Conservation (phyloP, 768 basidiomycete species). For the Boletus patriciae region DNA sequence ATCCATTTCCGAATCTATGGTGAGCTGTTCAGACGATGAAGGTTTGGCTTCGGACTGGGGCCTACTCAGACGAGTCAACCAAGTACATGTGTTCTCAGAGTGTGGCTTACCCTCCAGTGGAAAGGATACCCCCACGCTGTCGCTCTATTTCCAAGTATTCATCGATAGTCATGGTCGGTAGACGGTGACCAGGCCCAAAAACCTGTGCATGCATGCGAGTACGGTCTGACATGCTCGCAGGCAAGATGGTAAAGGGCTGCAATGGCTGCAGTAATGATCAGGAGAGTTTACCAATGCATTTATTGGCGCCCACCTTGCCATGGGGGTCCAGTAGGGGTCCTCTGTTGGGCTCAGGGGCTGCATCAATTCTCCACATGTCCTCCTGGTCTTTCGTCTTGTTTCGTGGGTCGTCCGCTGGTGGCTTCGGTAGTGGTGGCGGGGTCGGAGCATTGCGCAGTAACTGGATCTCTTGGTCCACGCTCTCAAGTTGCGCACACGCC, state of each 20-base stretch:
- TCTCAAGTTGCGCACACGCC: conserved; percentile 64
- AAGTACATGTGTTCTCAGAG: not conserved
- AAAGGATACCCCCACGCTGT: conserved; percentile 81
- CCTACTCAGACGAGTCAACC: conserved; percentile 38
- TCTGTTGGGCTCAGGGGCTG: conserved; percentile 44
- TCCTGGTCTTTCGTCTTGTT: conserved; percentile 46
- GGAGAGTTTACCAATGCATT: not conserved
- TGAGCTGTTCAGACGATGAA: conserved; percentile 77
- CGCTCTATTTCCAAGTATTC: conserved; percentile 89
- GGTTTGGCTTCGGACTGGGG: conserved; percentile 62
- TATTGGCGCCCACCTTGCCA: conserved; percentile 60
- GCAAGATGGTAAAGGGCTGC: conserved; percentile 90
- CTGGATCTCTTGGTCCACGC: conserved; percentile 68
- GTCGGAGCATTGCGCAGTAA: conserved; percentile 58
- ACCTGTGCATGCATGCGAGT: conserved; percentile 74
- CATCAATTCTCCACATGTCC: conserved; percentile 75
- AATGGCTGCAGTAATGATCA: conserved; percentile 57
- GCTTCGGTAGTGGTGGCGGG: conserved; percentile 34
- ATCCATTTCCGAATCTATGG: conserved; percentile 80
- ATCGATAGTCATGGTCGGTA: conserved; percentile 96
- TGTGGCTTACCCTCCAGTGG: conserved; percentile 76
- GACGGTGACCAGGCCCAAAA: conserved; percentile 76
- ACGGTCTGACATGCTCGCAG: conserved; percentile 66
- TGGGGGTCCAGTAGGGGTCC: conserved; percentile 70
- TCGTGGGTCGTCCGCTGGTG: conserved; percentile 38